Conservation (phyloP, 306 rosid species). For the Cucumis sativus region DNA sequence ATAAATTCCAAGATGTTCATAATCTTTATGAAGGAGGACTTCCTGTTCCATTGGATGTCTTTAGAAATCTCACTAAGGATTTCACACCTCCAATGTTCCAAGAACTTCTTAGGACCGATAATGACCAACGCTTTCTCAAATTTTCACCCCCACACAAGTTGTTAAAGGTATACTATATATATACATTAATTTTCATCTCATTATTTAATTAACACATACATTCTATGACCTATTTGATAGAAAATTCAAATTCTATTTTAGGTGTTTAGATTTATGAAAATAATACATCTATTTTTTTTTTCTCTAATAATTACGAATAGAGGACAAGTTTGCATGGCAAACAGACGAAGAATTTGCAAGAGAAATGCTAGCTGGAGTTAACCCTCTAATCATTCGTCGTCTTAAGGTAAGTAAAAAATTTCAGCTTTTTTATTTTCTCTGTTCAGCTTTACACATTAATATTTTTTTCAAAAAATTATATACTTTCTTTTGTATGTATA, state of each 20-base stretch:
- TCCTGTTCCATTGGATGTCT: constrained; percentile 32
- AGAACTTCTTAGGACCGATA: constrained; percentile 58
- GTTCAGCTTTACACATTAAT: not conserved
- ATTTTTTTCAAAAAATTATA: not conserved
- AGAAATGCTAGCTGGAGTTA: constrained; percentile 82
- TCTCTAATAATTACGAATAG: constrained; percentile 12
- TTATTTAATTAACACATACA: too few relatives aligned
- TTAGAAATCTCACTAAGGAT: constrained; percentile 29
- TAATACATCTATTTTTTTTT: not conserved
- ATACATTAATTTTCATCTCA: not conserved
- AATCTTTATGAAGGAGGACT: constrained; percentile 67
- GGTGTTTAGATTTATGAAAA: not conserved
- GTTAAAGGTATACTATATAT: constrained; percentile 49
- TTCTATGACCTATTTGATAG: too few relatives aligned
- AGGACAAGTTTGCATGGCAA: constrained; percentile 52
- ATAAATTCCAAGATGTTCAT: constrained; percentile 42
- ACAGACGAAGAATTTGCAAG: constrained; percentile 58
- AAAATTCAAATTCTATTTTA: too few relatives aligned
- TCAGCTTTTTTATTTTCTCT: too few relatives aligned
- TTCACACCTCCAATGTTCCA: constrained; percentile 48
- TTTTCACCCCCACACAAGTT: constrained; percentile 72
- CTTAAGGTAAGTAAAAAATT: constrained; percentile 31
- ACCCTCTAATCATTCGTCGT: constrained; percentile 49
- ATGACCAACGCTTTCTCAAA: constrained; percentile 29
- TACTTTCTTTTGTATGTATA: not conserved